phyloP scores from a whole-genome alignment of 2,329 filamentous ascomycete genomes.

The Proliferodiscus dingleyae region DNA sequence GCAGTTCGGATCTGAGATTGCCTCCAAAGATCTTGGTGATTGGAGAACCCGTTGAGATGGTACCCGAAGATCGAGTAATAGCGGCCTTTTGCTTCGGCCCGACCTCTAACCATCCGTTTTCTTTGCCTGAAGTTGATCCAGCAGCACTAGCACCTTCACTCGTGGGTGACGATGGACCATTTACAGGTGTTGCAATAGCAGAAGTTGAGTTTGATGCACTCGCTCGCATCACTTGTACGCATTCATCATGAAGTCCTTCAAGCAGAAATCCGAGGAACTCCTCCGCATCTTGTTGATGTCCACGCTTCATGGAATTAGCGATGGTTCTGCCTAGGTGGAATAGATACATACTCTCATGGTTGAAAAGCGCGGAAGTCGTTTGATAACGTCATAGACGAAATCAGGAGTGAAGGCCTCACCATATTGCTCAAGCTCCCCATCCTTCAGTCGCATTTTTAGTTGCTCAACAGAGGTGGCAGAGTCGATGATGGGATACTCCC shows the following conservation, averaged over 20 bases:
- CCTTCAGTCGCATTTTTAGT: slow-evolving; percentile 69
- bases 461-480: slow-evolving; percentile 71
- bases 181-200: slow-evolving; percentile 39
- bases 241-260: slow-evolving; percentile 91
- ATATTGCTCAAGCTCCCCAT: slow-evolving; percentile 79
- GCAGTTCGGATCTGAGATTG: slow-evolving; percentile 81
- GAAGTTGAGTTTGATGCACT: slow-evolving; percentile 33
- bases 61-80: slow-evolving; percentile 79
- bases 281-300: slow-evolving; percentile 96
- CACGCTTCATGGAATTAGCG: slow-evolving; percentile 53
- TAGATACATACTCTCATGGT: slow-evolving; percentile 72
- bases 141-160: slow-evolving; percentile 35
- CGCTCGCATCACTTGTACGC: slow-evolving; percentile 63
- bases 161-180: slow-evolving; percentile 37
- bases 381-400: slow-evolving; percentile 91
- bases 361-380: slow-evolving; percentile 78
- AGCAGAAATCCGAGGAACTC: slow-evolving; percentile 93
- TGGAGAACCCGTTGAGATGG: slow-evolving; percentile 69
- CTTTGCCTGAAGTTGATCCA: slow-evolving; percentile 35
- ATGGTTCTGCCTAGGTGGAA: slow-evolving; percentile 10
- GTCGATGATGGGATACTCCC: slow-evolving; percentile 82
- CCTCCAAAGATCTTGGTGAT: slow-evolving; percentile 94
- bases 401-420: slow-evolving; percentile 90
- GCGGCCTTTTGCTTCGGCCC: slow-evolving; percentile 85
- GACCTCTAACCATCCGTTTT: slow-evolving; percentile 88